Evolutionary conservation across 1,139 yeast genomes (phyloP), one percentile per base, ranked within the genome.

Genomic region (Candida tropicalis): DNA sequence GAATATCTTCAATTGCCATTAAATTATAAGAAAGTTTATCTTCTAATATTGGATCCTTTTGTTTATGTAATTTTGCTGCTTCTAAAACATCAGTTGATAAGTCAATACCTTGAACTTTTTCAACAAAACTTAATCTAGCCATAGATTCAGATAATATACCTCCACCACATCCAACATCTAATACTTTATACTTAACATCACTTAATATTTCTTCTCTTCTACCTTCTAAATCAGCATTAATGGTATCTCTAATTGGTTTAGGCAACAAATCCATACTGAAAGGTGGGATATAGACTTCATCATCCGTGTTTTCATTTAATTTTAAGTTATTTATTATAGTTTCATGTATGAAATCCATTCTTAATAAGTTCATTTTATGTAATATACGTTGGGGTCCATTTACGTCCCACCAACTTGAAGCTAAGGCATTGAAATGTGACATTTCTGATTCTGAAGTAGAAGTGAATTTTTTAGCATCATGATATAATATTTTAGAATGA

Each of bases 81-180:
- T 77, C 77, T 12, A 93, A 59, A 7, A 91, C 97, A 36, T 89
- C 95, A 0, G 77, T 71, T 0, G 97, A 87, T 55, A 93, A 74
- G 63, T 93, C 99, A 39, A 93, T 81, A 2, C 96, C 99, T 42
- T 72, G 73, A 3, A 93, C 97, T 4, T 66, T 60, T 8, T 72
- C 65, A 6, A 89, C 81, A 49, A 75, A 79, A 8, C 79, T 77
- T 53, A 87, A 67, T 51, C 99, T 71, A 0, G 97, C 97, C 60
- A 93, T 65, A 1, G 95, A 83, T 60, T 93, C 99, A 4, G 91
- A 71, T 34, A 93, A 70, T 23, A 93, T 84, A 0, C 99, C 99
- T 6, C 99, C 99, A 17, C 99, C 99, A 60, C 99, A 95, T 0
- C 99, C 99, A 43, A 93, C 84, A 59, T 93, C 99, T 47, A 93